These are phyloP conservation scores for Hansenula sp. DNA, from an alignment of 1,139 yeast species.

Conservation along the genomic window DNA sequence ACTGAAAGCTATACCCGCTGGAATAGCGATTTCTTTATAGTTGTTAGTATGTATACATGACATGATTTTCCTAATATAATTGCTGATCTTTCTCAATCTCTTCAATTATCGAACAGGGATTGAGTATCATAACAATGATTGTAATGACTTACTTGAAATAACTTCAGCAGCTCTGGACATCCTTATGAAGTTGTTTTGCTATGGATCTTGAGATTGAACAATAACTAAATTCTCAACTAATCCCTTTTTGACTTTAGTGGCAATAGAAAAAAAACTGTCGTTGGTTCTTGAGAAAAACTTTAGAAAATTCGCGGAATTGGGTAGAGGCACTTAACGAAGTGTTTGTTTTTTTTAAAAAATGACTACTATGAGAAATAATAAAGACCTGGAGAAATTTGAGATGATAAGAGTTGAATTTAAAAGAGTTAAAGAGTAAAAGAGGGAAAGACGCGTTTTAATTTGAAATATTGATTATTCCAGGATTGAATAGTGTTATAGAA, in stretches of 20 bases:
- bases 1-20: slow-evolving; percentile 63
- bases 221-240: neutral
- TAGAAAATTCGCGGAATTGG: neutral
- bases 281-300: neutral
- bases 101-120: neutral
- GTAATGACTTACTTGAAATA: slow-evolving; percentile 15
- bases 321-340: neutral
- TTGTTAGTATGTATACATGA: neutral
- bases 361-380: too few species aligned
- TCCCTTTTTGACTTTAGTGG: neutral
- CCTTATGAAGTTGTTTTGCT: neutral
- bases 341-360: too few species aligned
- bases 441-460: too few species aligned
- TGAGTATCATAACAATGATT: neutral
- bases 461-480: too few species aligned
- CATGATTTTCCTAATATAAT: too few species aligned
- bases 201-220: neutral
- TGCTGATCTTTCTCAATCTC: neutral
- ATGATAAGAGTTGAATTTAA: too few species aligned
- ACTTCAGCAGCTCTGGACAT: slow-evolving; percentile 32
- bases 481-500: neutral
- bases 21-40: slow-evolving; percentile 48
- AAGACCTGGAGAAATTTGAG: too few species aligned
- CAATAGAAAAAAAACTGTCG: slow-evolving; percentile 1
- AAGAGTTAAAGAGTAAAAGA: too few species aligned